These are phyloP conservation scores for Naganishia kalamii DNA, from an alignment of 768 basidiomycete genomes.

Conservation along the genomic window DNA sequence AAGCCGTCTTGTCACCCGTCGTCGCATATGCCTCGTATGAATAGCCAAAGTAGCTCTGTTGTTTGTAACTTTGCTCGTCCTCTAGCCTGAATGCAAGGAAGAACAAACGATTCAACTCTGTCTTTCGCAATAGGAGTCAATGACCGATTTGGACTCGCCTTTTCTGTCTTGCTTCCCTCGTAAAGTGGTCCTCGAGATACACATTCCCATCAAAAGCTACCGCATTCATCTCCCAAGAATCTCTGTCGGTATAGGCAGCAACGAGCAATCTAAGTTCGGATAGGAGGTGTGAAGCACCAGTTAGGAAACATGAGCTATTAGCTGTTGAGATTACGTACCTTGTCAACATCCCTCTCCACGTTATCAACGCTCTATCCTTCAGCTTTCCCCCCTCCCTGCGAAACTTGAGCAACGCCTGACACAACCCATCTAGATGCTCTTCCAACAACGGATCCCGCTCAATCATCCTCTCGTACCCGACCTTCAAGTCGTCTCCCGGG, in stretches of 20 bases:
- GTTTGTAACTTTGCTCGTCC: slow-evolving; percentile 33
- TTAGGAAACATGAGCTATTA: background rate
- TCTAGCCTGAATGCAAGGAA: slow-evolving; percentile 18
- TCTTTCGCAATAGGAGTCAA: background rate
- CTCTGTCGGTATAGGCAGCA: slow-evolving; percentile 43
- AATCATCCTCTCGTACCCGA: slow-evolving; percentile 37
- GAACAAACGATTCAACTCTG: background rate
- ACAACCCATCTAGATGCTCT: slow-evolving; percentile 45
- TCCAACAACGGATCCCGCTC: slow-evolving; percentile 41
- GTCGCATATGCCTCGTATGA: slow-evolving; percentile 46
- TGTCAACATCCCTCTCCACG: slow-evolving; percentile 47
- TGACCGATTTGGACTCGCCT: slow-evolving; percentile 22
- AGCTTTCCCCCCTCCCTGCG: slow-evolving; percentile 16
- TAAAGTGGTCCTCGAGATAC: slow-evolving; percentile 44
- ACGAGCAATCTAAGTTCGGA: slow-evolving; percentile 38
- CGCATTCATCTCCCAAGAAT: slow-evolving; percentile 46
- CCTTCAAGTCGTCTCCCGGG: slow-evolving; percentile 38
- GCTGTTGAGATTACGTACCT: slow-evolving; percentile 29
- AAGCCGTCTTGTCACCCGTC: background rate
- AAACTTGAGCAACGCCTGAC: slow-evolving; percentile 30
- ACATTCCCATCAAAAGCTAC: slow-evolving; percentile 40
- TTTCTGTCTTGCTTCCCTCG: slow-evolving; percentile 27
- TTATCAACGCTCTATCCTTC: slow-evolving; percentile 39
- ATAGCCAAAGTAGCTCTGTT: slow-evolving; percentile 40
- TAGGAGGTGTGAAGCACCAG: too few relatives aligned